Evolutionary conservation across 495 filamentous ascomycete genomes (phyloP).

Genomic region (Aspergillus affinis): DNA sequence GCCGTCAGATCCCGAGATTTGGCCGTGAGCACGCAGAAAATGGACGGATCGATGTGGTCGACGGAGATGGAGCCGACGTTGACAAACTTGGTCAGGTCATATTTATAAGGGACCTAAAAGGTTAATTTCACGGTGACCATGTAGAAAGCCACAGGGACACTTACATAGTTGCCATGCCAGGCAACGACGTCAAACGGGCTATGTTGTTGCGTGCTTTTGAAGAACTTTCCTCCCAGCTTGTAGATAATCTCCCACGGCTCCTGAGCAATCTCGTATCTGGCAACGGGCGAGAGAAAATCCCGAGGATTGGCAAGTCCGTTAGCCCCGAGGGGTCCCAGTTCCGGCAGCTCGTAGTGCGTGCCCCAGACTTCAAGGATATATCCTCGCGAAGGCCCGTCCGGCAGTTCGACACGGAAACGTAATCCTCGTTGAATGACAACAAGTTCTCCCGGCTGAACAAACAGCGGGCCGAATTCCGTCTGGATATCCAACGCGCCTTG

Average conservation of each 20-base stretch:
- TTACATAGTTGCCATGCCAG: conserved; percentile 53
- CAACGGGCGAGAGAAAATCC: conserved; percentile 47
- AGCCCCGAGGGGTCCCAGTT: conserved; percentile 50
- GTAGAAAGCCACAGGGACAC: conserved; percentile 3
- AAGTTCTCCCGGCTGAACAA: conserved; percentile 49
- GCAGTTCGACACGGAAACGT: conserved; percentile 45
- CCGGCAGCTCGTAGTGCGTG: conserved; percentile 47
- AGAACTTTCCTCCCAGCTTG: conserved; percentile 52
- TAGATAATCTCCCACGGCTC: conserved; percentile 49
- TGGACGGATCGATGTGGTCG: conserved; percentile 53
- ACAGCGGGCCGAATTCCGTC: conserved; percentile 49
- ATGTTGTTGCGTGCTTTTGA: conserved; percentile 48
- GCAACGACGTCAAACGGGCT: conserved; percentile 54
- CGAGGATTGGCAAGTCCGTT: conserved; percentile 52
- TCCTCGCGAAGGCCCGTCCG: conserved; percentile 47
- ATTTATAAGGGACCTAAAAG: conserved; percentile 44
- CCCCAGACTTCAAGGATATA: conserved; percentile 54
- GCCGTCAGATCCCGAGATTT: conserved; percentile 41
- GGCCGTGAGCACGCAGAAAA: conserved; percentile 52
- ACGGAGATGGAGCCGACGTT: conserved; percentile 51
- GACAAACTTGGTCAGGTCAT: conserved; percentile 53
- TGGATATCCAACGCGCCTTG: conserved; percentile 50
- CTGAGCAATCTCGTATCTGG: conserved; percentile 40
- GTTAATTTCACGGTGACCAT: conserved; percentile 9
- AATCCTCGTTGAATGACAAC: conserved; percentile 48